Percentiles rank a stretch among this genome's conserved stretches.
phyloP scores from a whole-genome alignment of 805 yeast genomes.

The Zygotorulaspora chibaensis region DNA sequence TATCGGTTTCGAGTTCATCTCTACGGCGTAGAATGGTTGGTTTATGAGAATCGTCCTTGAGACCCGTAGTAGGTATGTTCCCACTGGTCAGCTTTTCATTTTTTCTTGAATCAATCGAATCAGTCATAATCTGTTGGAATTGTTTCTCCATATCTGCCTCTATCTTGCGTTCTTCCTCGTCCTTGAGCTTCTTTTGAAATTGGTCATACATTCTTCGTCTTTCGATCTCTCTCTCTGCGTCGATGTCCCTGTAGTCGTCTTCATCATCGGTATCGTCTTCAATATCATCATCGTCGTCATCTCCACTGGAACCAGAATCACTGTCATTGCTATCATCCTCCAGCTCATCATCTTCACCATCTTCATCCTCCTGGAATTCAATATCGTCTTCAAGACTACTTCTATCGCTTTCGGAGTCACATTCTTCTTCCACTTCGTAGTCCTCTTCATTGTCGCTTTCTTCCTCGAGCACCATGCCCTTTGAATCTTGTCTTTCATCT shows the following conservation, averaged over 20 bases:
- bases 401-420: slow-evolving; percentile 18
- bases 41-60: slow-evolving; percentile 8
- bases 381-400: slow-evolving; percentile 34
- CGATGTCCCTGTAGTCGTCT: slow-evolving; percentile 22
- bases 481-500: neutral
- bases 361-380: slow-evolving; percentile 19
- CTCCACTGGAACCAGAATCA: slow-evolving; percentile 22
- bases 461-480: slow-evolving; percentile 1
- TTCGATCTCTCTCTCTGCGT: slow-evolving; percentile 33
- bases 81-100: slow-evolving; percentile 27
- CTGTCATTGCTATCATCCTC: slow-evolving; percentile 28
- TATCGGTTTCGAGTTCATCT: neutral
- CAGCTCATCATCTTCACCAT: slow-evolving; percentile 24
- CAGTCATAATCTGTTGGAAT: slow-evolving; percentile 48
- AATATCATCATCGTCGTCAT: slow-evolving; percentile 16
- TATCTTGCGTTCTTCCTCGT: slow-evolving; percentile 43
- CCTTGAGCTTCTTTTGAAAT: slow-evolving; percentile 36
- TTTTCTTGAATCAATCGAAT: slow-evolving; percentile 43
- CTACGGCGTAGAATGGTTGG: slow-evolving; percentile 1
- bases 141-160: slow-evolving; percentile 54
- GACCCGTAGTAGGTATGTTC: slow-evolving; percentile 25
- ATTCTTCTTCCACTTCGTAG: slow-evolving; percentile 22
- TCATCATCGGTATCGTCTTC: slow-evolving; percentile 30
- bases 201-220: slow-evolving; percentile 36
- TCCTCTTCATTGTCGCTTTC: slow-evolving; percentile 22